Evolutionary conservation across 106 monocot species (phyloP), one percentile per base, ranked within the genome.

Genomic region (Phalaenopsis equestris): DNA sequence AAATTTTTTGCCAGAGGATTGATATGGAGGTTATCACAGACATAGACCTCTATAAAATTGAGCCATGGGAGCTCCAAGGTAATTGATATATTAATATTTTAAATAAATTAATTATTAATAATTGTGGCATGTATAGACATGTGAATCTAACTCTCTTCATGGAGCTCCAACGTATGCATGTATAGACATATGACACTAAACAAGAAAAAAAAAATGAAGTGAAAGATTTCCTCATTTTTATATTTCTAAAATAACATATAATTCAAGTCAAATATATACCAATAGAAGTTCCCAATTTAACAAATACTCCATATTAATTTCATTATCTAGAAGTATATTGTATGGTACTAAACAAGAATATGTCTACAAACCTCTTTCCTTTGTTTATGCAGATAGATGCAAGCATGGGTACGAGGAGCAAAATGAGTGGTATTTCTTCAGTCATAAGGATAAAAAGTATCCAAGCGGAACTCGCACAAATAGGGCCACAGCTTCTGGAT

Each of bases 61-160:
- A 96, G 72, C 96, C 96, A 68, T 96, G 96, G 96, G 93, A 96
- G 84, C 96, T 96, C 67, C 88, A 90, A 91, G 91, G 96, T 52
- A 52, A 52, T 52, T 52, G 14, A 52, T 52, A 52, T 52, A 12
- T 14, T 1, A 47, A 47, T 10, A 47, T 47, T 47, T 47, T 47
- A 0, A 7, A 8, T 7, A 10, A 10, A 0, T 30, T 30, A 10
- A 47, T 7, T 0, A 47, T 47, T 47, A 47, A 47, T 47, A 47
- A 10, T 47, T 47, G 47, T 47, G 7, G 9, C 10, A 30, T 30
- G 30, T 30, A 30, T 30, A 30, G 30, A 30, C 30, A 30, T 30
- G 0, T 30, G 30, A 30, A 30, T 30, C 0, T 30, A 30, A 30
- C 30, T 30, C 30, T 30, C 30, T 30, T 30, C 30, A 30, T 30